Percentiles rank a stretch among this genome's conserved stretches.
These are phyloP conservation scores for Monosporascus sp. DNA, from an alignment of 2,329 filamentous ascomycete species.

Conservation along the genomic window DNA sequence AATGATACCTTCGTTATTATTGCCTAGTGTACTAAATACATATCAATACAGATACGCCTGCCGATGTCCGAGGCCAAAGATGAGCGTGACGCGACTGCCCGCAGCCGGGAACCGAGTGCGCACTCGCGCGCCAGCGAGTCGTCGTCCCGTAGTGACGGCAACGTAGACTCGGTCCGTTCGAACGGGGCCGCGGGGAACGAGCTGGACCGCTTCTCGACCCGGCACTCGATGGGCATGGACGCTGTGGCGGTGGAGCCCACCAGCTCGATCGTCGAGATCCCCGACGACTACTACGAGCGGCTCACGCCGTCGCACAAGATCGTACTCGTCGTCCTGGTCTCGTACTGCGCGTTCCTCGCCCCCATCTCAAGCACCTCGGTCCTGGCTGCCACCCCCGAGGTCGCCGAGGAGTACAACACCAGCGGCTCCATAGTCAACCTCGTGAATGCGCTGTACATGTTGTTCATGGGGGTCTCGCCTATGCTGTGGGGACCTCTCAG, in stretches of 20 bases:
- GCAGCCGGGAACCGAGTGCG: neutral
- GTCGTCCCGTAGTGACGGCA: slow-evolving; percentile 8
- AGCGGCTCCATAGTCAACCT: slow-evolving; percentile 66
- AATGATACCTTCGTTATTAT: neutral
- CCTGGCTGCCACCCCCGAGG: slow-evolving; percentile 68
- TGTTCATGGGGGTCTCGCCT: slow-evolving; percentile 67
- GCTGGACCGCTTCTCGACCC: slow-evolving; percentile 24
- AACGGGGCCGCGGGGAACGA: slow-evolving; percentile 6
- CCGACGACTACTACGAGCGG: slow-evolving; percentile 58
- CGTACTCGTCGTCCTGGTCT: slow-evolving; percentile 62
- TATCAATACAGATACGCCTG: neutral
- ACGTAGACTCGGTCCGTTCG: slow-evolving; percentile 9
- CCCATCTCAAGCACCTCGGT: slow-evolving; percentile 72
- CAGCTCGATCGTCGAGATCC: slow-evolving; percentile 31
- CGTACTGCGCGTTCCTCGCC: slow-evolving; percentile 71
- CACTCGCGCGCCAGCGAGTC: slow-evolving; percentile 8
- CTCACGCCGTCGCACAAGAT: slow-evolving; percentile 58
- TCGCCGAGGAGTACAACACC: slow-evolving; percentile 59
- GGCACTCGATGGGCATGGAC: slow-evolving; percentile 25
- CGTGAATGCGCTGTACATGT: slow-evolving; percentile 66
- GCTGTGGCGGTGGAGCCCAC: slow-evolving; percentile 24
- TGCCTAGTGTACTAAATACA: neutral
- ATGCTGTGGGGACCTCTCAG: slow-evolving; percentile 70
- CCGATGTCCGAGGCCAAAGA: neutral
- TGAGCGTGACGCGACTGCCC: neutral